These are phyloP conservation scores for Ogataea neopini DNA, from an alignment of 805 yeast genomes.

Conservation along the genomic window DNA sequence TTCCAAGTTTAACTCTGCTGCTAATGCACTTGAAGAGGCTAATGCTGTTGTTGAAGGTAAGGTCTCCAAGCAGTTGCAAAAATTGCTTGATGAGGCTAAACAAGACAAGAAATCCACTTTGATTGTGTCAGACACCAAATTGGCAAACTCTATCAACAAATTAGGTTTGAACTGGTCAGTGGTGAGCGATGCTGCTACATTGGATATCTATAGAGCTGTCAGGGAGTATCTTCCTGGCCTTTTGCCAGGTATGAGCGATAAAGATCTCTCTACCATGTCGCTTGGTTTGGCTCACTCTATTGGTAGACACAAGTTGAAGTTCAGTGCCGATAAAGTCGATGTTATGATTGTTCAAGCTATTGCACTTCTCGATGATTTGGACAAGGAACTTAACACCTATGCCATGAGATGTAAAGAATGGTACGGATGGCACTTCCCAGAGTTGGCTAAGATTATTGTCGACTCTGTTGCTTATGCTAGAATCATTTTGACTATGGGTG, in stretches of 20 bases:
- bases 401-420: conserved; percentile 99
- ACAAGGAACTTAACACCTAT: conserved; percentile 95
- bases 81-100: conserved; percentile 72
- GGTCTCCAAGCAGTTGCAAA: conserved; percentile 81
- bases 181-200: conserved; percentile 91
- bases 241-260: conserved; percentile 87
- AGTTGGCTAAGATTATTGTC: conserved; percentile 93
- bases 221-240: conserved; percentile 92
- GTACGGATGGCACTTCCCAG: conserved; percentile 99
- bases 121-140: conserved; percentile 91
- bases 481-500: conserved; percentile 90
- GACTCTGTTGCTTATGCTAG: conserved; percentile 97
- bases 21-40: conserved; percentile 94
- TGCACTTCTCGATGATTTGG: conserved; percentile 93
- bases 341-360: conserved; percentile 99
- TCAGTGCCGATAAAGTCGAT: conserved; percentile 97
- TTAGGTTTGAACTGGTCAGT: conserved; percentile 84
- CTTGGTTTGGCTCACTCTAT: conserved; percentile 98
- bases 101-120: conserved; percentile 82
- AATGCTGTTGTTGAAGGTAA: conserved; percentile 90
- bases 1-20: conserved; percentile 92
- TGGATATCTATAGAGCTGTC: conserved; percentile 93
- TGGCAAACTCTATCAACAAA: conserved; percentile 95
- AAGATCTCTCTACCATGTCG: conserved; percentile 89
- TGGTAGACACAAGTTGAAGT: conserved; percentile 97